Conservation (phyloP, 2,329 filamentous ascomycete genomes). For the Didymellaceae sp. region DNA sequence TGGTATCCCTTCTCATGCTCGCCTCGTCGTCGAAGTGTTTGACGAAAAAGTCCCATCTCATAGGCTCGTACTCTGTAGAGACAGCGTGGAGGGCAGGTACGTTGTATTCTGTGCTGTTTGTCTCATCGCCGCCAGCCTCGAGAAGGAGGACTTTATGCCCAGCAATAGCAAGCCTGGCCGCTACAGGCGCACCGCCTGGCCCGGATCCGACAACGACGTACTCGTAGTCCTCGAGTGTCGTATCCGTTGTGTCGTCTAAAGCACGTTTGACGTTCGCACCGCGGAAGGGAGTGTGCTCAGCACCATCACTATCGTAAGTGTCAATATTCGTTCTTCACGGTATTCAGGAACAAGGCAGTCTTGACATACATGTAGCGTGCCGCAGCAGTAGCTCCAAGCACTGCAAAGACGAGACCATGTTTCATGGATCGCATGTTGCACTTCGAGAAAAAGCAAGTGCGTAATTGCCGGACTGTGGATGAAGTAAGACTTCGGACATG, state of each 20-base stretch:
- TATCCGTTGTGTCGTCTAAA: slow-evolving; percentile 12
- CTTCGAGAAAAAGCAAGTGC: too few relatives aligned
- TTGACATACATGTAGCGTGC: slow-evolving; percentile 25
- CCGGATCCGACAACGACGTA: slow-evolving; percentile 68
- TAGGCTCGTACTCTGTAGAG: slow-evolving; percentile 61
- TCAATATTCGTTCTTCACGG: too few relatives aligned
- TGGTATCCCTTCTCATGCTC: slow-evolving; percentile 60
- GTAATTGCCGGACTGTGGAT: too few relatives aligned
- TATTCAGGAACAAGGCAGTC: background rate
- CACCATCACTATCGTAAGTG: slow-evolving; percentile 22
- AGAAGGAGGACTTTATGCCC: slow-evolving; percentile 64
- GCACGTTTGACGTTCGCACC: slow-evolving; percentile 30
- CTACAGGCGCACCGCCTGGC: slow-evolving; percentile 64
- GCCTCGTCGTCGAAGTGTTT: slow-evolving; percentile 62
- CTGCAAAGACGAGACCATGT: slow-evolving; percentile 10
- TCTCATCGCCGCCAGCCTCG: slow-evolving; percentile 65
- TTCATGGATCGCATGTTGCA: background rate
- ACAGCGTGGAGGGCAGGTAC: slow-evolving; percentile 60
- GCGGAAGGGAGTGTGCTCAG: slow-evolving; percentile 26
- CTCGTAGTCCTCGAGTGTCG: slow-evolving; percentile 55
- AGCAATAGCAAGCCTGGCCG: slow-evolving; percentile 62
- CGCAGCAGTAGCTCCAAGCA: slow-evolving; percentile 14
- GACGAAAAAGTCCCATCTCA: slow-evolving; percentile 68
- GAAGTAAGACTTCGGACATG: too few relatives aligned
- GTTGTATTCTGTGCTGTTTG: slow-evolving; percentile 54